Conservation (phyloP, 805 yeast genomes). For the Metschnikowia matae region DNA sequence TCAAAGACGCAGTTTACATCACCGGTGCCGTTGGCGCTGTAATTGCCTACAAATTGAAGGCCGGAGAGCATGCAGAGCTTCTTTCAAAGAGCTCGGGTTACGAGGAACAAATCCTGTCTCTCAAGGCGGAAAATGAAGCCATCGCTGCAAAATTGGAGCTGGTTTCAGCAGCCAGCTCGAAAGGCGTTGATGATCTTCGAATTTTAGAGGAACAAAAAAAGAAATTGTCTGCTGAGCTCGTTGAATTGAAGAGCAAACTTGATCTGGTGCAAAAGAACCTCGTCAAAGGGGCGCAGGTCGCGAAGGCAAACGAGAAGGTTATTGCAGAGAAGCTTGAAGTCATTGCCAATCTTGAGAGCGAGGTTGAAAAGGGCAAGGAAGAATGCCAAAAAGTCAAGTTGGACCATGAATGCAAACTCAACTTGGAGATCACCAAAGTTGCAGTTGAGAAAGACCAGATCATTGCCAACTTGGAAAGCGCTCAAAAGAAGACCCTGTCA, state of each 20-base stretch:
- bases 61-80: slow-evolving; percentile 6
- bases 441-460: slow-evolving; percentile 21
- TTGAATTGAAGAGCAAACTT: neutral
- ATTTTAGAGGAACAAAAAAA: neutral
- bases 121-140: slow-evolving; percentile 7
- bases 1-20: slow-evolving; percentile 7
- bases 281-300: slow-evolving; percentile 4
- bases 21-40: slow-evolving; percentile 9
- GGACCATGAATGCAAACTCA: slow-evolving; percentile 24
- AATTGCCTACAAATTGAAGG: slow-evolving; percentile 8
- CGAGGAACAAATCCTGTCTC: slow-evolving; percentile 4
- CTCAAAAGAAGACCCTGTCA: neutral
- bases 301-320: slow-evolving; percentile 4
- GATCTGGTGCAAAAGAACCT: neutral
- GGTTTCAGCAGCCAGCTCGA: slow-evolving; percentile 2
- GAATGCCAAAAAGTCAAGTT: slow-evolving; percentile 10
- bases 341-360: neutral
- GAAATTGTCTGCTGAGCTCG: neutral
- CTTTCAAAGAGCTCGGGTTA: neutral
- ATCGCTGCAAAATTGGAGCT: slow-evolving; percentile 3
- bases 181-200: neutral
- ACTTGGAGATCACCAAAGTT: slow-evolving; percentile 21
- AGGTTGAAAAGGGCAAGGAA: slow-evolving; percentile 3
- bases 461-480: neutral
- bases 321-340: neutral